Evolutionary conservation across 345 rosid genomes (phyloP), one percentile per base, ranked within the genome.

Genomic region (Angophora floribunda): DNA sequence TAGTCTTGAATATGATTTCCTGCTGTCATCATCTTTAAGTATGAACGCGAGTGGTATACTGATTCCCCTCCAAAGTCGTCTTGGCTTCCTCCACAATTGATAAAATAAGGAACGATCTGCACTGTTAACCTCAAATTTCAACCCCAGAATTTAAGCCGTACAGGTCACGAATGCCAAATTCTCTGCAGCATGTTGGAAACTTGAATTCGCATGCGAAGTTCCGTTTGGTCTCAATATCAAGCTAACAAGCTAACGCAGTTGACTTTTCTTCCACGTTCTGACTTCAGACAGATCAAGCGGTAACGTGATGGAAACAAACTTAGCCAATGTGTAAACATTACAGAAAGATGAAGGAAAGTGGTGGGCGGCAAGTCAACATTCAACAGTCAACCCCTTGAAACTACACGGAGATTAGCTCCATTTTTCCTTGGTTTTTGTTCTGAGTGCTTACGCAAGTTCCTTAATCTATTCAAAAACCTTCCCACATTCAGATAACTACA

Each of bases 301-400:
- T 49, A 50, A 28, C 86, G 57, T 50, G 4, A 52, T 15, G 47
- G 47, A 85, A 85, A 85, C 55, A 52, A 51, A 51, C 55, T 19
- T 9, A 47, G 61, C 32, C 47, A 75, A 26, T 13, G 52, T 5
- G 36, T 30, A 5, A 63, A 89, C 17, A 65, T 21, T 13, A 63
- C 26, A 52, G 24, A 80, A 11, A 30, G 24, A 30, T 15, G 41
- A 21, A 28, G 67, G 44, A 79, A 57, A 84, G 82, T n/a, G 75
- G n/a, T 24, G 50, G 49, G 78, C 11, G 85, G 50, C 28, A 63
- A 87, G 91, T 91, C 92, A 89, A 88, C 88, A 80, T 87, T 91
- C 87, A 88, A 91, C 89, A 65, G 89, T 91, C 92, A 89, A 89
- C 88, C 50, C 61, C 82, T 86, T 87, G 24, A 82, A 85, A 63